These are phyloP conservation scores for Nannochloris sp. DNA, from an alignment of 139 green algal species.

Conservation along the genomic window DNA sequence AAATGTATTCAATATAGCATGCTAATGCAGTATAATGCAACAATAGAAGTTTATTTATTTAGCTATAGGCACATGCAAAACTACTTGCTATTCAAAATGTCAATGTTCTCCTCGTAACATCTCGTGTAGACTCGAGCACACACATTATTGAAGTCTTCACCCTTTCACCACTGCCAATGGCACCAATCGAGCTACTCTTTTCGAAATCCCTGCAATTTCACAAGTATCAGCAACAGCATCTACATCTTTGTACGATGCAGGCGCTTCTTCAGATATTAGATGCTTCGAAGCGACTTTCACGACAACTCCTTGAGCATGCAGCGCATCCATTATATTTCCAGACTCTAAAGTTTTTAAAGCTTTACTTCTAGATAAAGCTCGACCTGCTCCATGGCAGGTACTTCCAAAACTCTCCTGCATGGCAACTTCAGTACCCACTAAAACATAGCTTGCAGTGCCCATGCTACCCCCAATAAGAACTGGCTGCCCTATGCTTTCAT, in stretches of 20 bases:
- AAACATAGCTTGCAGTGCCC: slow-evolving; percentile 68
- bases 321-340: slow-evolving; percentile 9
- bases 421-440: slow-evolving; percentile 49
- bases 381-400: slow-evolving; percentile 39
- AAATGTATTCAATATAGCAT: no score
- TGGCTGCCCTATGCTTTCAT: slow-evolving; percentile 40
- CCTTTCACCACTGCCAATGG: slow-evolving; percentile 21
- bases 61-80: no score
- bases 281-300: slow-evolving; percentile 19
- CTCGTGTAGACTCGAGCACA: no score
- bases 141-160: slow-evolving; percentile 9
- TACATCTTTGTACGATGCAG: slow-evolving; percentile 23
- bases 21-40: no score
- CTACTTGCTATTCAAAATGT: no score
- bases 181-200: slow-evolving; percentile 12
- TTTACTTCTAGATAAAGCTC: slow-evolving; percentile 11
- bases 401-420: slow-evolving; percentile 27
- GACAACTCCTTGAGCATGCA: slow-evolving; percentile 8
- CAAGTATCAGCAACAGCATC: slow-evolving; percentile 19
- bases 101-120: no score
- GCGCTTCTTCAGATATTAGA: slow-evolving; percentile 21
- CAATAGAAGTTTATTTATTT: no score
- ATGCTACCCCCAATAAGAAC: slow-evolving; percentile 71
- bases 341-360: slow-evolving; percentile 12
- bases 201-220: slow-evolving; percentile 15